Conservation (phyloP, 306 rosid genomes). For the Sechiopsis laciniata region DNA sequence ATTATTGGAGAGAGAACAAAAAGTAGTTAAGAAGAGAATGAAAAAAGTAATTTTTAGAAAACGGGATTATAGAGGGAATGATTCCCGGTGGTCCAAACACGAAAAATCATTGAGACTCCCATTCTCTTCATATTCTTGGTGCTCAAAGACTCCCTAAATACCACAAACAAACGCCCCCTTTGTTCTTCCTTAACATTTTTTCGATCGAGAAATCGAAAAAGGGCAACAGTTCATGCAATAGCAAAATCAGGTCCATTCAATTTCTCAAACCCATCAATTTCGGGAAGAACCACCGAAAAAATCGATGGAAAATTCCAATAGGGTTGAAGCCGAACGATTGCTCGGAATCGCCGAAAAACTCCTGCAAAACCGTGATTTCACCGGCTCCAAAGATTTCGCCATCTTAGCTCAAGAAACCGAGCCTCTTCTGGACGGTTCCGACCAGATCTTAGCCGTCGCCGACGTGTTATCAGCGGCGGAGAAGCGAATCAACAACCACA, state of each 20-base stretch:
- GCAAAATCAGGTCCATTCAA: neutral
- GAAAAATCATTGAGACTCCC: no score
- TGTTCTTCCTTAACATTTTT: no score
- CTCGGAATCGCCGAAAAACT: slow-evolving; percentile 78
- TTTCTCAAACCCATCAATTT: slow-evolving; percentile 1
- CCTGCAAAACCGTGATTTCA: slow-evolving; percentile 56
- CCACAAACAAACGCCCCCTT: no score
- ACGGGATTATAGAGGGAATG: no score
- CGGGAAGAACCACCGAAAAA: neutral
- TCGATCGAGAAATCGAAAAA: neutral
- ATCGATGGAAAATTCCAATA: slow-evolving; percentile 33
- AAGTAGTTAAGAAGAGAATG: no score
- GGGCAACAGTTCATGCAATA: neutral
- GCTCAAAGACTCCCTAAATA: no score
- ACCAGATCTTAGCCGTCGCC: slow-evolving; percentile 74
- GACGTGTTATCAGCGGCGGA: slow-evolving; percentile 72
- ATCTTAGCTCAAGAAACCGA: slow-evolving; percentile 80
- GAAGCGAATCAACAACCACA: slow-evolving; percentile 45
- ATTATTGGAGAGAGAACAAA: no score
- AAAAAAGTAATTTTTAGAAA: no score
- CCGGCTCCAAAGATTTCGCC: slow-evolving; percentile 67
- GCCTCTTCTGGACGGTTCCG: slow-evolving; percentile 80
- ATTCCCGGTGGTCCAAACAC: no score
- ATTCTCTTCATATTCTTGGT: no score
- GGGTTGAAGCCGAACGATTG: slow-evolving; percentile 72